phyloP scores from a whole-genome alignment of 2,329 filamentous ascomycete genomes.

The Sporothrix globosa region DNA sequence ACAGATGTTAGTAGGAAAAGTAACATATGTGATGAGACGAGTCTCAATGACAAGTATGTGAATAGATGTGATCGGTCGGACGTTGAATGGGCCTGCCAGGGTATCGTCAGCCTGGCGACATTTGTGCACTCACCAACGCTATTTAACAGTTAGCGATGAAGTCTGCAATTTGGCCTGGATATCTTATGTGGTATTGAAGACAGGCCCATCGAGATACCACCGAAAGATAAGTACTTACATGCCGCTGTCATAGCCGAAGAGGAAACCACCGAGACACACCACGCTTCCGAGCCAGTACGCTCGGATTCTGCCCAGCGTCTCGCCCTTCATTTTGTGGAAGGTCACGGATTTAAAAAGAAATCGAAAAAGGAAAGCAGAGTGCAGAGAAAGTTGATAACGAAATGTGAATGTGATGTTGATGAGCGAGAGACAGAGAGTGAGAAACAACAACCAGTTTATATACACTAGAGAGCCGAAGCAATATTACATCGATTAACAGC shows the following conservation, averaged over 20 bases:
- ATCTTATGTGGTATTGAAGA: neutral
- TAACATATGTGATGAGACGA: too few species aligned
- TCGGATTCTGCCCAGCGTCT: neutral
- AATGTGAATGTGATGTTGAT: neutral
- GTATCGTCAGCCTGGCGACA: neutral
- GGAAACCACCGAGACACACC: constrained; percentile 25
- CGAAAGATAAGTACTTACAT: constrained; percentile 17
- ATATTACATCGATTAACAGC: neutral
- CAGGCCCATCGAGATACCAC: neutral
- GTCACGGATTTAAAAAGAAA: neutral
- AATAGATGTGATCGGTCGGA: neutral
- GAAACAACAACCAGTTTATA: neutral
- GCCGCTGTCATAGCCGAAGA: constrained; percentile 28
- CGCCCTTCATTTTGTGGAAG: constrained; percentile 10
- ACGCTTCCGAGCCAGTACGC: constrained; percentile 26
- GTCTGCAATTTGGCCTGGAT: neutral
- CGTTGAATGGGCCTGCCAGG: neutral
- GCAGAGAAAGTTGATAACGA: neutral
- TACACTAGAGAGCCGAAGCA: neutral
- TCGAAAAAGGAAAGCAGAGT: neutral
- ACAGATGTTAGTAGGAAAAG: neutral
- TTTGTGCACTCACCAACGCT: constrained; percentile 17
- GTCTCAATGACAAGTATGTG: neutral
- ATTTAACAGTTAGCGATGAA: neutral
- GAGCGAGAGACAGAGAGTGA: neutral